Percentiles rank a stretch among this genome's conserved stretches.
phyloP scores from a whole-genome alignment of 306 rosid genomes.

The Pachyrhizus erosus region DNA sequence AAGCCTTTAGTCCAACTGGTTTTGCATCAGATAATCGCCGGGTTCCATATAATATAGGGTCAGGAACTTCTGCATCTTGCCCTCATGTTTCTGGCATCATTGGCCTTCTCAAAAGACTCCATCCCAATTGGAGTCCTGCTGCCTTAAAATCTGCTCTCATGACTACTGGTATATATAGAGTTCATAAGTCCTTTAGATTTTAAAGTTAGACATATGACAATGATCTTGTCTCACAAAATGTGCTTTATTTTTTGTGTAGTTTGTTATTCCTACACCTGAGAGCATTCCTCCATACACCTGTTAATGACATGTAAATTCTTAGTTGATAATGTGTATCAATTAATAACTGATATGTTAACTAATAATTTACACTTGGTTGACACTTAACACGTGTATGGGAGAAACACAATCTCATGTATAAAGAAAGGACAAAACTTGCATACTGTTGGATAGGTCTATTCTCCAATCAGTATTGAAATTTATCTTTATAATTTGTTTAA shows the following conservation, averaged over 20 bases:
- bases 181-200: background rate
- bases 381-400: background rate
- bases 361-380: background rate
- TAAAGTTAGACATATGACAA: background rate
- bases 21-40: slow-evolving; percentile 41
- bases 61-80: slow-evolving; percentile 68
- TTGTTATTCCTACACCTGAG: background rate
- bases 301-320: background rate
- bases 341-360: background rate
- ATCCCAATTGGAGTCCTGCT: slow-evolving; percentile 70
- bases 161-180: slow-evolving; percentile 58
- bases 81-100: slow-evolving; percentile 66
- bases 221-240: background rate
- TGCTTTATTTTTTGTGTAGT: background rate
- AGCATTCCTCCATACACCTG: background rate
- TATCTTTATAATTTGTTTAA: too few species aligned
- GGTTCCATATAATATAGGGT: slow-evolving; percentile 38
- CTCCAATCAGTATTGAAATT: too few species aligned
- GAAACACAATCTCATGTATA: background rate
- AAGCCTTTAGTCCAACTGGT: slow-evolving; percentile 42
- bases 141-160: slow-evolving; percentile 72
- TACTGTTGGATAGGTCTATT: background rate
- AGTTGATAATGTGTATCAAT: background rate
- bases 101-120: slow-evolving; percentile 62
- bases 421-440: background rate